These are phyloP conservation scores for Drosera spatulata DNA, from an alignment of 179 eudicot genomes.

Conservation along the genomic window DNA sequence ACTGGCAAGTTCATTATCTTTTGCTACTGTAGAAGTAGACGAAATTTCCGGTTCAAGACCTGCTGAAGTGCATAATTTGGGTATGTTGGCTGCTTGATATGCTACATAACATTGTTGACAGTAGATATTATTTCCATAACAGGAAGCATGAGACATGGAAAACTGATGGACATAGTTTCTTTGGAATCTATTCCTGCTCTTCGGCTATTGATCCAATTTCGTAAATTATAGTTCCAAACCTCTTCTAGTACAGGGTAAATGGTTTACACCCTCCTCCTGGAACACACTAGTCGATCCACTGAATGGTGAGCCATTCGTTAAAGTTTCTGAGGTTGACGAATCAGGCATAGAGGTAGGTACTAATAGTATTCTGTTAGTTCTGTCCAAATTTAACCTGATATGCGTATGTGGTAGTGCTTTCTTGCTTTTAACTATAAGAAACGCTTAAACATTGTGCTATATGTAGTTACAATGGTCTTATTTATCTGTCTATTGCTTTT, in stretches of 20 bases:
- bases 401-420: no score
- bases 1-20: slow-evolving; percentile 41
- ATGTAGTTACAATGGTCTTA: no score
- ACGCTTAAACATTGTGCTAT: no score
- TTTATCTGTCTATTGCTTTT: slow-evolving; percentile 7
- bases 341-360: slow-evolving; percentile 51
- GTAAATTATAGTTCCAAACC: slow-evolving; percentile 1
- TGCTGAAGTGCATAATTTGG: slow-evolving; percentile 85
- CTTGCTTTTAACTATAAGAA: no score
- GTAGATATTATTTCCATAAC: not conserved
- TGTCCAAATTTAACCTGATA: no score
- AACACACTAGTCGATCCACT: slow-evolving; percentile 81
- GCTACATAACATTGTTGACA: not conserved
- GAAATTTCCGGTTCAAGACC: slow-evolving; percentile 74
- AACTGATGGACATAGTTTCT: no score
- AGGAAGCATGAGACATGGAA: not conserved
- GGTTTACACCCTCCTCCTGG: slow-evolving; percentile 66
- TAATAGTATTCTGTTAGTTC: no score
- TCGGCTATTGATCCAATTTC: not conserved
- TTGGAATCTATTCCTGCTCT: not conserved
- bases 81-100: slow-evolving; percentile 24
- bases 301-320: slow-evolving; percentile 90
- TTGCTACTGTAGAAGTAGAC: slow-evolving; percentile 75
- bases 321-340: slow-evolving; percentile 81
- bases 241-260: slow-evolving; percentile 81